Conservation (phyloP, 2,329 filamentous ascomycete genomes). For the Xylariaceae sp. region DNA sequence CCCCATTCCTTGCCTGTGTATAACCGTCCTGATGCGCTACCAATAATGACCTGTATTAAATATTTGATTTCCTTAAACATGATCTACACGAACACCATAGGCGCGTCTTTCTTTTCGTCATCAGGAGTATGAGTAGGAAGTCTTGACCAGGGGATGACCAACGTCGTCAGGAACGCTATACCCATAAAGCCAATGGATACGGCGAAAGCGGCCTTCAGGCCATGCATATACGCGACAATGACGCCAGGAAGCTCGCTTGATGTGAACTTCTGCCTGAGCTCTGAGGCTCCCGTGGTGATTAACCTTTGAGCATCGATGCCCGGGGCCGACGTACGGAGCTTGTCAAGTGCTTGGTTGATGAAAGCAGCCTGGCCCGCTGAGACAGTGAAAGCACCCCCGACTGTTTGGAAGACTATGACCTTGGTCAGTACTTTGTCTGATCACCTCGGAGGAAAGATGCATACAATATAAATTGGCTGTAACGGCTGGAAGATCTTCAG, state of each 20-base stretch:
- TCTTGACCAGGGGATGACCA: background rate
- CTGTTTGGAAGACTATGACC: background rate
- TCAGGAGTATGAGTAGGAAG: background rate
- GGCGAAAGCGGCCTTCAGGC: background rate
- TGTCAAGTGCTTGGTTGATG: background rate
- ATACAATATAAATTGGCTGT: conserved; percentile 12
- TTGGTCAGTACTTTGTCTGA: background rate
- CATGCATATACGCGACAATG: background rate
- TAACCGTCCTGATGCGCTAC: too few species aligned
- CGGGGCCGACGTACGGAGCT: background rate
- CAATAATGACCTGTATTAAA: too few species aligned
- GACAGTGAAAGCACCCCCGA: conserved; percentile 1
- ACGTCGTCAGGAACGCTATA: background rate
- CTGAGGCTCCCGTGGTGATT: background rate
- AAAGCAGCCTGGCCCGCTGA: background rate
- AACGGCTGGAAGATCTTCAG: conserved; percentile 35
- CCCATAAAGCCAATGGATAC: background rate
- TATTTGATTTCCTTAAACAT: too few species aligned
- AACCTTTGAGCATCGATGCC: background rate
- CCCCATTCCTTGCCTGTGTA: too few species aligned
- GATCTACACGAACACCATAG: background rate
- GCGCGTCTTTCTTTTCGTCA: background rate
- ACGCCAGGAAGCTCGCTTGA: background rate
- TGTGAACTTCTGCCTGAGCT: background rate
- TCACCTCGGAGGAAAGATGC: background rate